phyloP scores from a whole-genome alignment of 148 eudicot species.

The Fagopyrum tataricum region DNA sequence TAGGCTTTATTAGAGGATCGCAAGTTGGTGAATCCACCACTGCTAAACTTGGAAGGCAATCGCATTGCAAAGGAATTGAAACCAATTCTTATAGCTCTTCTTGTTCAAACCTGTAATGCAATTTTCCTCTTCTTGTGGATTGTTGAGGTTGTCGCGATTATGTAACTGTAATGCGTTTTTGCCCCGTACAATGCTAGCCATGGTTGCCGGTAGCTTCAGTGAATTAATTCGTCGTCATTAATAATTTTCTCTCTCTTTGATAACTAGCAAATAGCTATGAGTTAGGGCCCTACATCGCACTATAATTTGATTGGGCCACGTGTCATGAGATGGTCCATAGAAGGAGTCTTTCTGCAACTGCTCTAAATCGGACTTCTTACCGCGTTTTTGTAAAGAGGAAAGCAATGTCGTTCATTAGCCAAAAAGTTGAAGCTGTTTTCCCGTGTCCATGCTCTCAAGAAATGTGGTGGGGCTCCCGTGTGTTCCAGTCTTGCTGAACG shows the following conservation, averaged over 20 bases:
- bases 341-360: too few species aligned
- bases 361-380: not conserved
- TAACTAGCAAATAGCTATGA: not conserved
- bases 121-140: not conserved
- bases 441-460: too few species aligned
- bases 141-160: not conserved
- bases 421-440: too few species aligned
- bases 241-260: not conserved
- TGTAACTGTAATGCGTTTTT: not conserved
- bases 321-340: not conserved
- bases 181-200: not conserved
- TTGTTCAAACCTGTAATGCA: not conserved
- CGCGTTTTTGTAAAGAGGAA: not conserved
- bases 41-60: slow-evolving; percentile 16
- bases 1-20: slow-evolving; percentile 7
- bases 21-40: not conserved
- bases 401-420: too few species aligned
- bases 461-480: too few species aligned
- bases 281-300: not conserved
- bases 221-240: not conserved
- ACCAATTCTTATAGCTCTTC: too few species aligned
- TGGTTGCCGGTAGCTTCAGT: slow-evolving; percentile 4
- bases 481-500: too few species aligned
- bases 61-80: slow-evolving; percentile 17
- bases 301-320: not conserved